Base-by-base conservation (phyloP, 495 filamentous ascomycete genomes). In the Daldinia grandis region DNA sequence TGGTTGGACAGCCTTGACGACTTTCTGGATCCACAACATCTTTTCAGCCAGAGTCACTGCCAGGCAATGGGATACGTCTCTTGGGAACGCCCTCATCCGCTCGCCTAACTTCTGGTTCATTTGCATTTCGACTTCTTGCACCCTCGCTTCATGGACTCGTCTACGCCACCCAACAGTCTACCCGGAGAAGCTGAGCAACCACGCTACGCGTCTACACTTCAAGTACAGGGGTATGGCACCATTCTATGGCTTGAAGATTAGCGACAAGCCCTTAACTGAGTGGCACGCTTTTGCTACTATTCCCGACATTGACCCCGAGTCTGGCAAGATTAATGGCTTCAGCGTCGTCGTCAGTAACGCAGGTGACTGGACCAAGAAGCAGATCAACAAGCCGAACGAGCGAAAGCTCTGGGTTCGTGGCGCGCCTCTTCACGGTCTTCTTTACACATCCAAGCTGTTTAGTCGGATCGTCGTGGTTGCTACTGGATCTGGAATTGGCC, bases 241-340 rank as follows among this genome's bases (percentile, higher is more conserved):
- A 27, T 86, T 81, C 82, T 89, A 82, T 73, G 79, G 87, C 70
- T 78, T 82, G 27, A 83, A 81, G 64, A 79, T 88, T 44, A 87
- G 87, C 33, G 79, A 86, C 58, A 81, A 81, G 15, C 89, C 89
- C 0, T 79, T 95, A 58, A 85, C 81, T 12, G 92, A 96, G 82
- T 93, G 90, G 86, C 93, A 96, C 79, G 86, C 89, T 7, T 96
- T 96, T 69, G 93, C 92, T 19, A 90, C 89, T 24, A 92, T 95
- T 72, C 87, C 89, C 35, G 81, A 82, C 64, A 80, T 71, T 47
- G 61, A 74, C 40, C 74, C 87, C 31, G 80, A 82, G 68, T 79
- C 76, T 31, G 80, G 80, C 53, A 78, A 81, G 59, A 75, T 77
- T 44, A 78, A 79, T n/a, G 89, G 88, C 17, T 93, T 91, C 77